Evolutionary conservation across 768 basidiomycete species (phyloP).

Genomic region (Xerocomellus amylosporus): DNA sequence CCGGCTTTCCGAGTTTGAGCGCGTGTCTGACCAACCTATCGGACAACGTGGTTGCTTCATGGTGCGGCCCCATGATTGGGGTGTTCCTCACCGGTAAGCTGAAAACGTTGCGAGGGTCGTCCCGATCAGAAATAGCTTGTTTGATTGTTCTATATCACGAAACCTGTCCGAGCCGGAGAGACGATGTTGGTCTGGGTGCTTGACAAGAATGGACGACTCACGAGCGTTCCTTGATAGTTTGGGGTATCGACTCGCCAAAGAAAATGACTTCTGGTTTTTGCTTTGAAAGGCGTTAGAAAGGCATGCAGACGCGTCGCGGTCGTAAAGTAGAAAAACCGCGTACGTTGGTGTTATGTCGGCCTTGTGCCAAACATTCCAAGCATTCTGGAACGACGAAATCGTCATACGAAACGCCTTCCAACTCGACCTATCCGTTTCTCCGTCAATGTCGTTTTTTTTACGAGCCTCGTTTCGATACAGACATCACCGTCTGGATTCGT

Average conservation of each 20-base stretch:
- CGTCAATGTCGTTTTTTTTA: neutral
- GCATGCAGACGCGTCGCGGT: neutral
- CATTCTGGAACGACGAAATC: slow-evolving; percentile 82
- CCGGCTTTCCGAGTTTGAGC: slow-evolving; percentile 67
- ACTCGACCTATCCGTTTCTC: slow-evolving; percentile 54
- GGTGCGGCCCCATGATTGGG: neutral
- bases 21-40: slow-evolving; percentile 77
- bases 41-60: neutral
- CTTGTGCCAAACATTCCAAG: slow-evolving; percentile 57
- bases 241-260: slow-evolving; percentile 85
- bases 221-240: slow-evolving; percentile 66
- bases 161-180: slow-evolving; percentile 41
- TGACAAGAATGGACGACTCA: slow-evolving; percentile 34
- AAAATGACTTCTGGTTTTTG: slow-evolving; percentile 83
- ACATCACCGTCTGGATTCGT: slow-evolving; percentile 96
- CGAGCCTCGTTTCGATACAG: slow-evolving; percentile 23
- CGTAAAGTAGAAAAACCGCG: slow-evolving; percentile 16
- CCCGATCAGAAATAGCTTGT: slow-evolving; percentile 77
- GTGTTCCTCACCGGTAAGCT: slow-evolving; percentile 63
- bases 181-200: neutral
- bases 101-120: slow-evolving; percentile 94
- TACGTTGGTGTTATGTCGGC: slow-evolving; percentile 60
- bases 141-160: slow-evolving; percentile 52
- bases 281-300: slow-evolving; percentile 35
- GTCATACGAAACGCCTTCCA: slow-evolving; percentile 74